phyloP scores from a whole-genome alignment of 306 rosid species.

The Rosa persica region DNA sequence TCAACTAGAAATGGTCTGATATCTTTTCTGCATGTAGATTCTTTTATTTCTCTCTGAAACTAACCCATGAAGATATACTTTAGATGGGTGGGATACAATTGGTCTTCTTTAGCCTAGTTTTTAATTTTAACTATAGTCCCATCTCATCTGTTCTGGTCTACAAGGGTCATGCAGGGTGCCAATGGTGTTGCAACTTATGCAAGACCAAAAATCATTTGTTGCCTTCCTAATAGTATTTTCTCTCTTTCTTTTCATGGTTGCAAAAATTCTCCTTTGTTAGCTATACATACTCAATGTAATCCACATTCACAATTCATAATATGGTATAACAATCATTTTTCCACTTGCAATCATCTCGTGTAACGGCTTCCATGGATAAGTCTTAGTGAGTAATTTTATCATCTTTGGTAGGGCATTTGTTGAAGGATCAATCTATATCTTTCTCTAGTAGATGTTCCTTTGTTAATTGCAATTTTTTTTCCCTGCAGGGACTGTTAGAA shows the following conservation, averaged over 20 bases:
- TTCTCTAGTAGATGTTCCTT: neutral
- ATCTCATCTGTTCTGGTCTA: neutral
- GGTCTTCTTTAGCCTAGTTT: neutral
- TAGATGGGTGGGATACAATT: neutral
- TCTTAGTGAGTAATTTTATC: neutral
- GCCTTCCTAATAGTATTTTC: neutral
- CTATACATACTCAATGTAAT: neutral
- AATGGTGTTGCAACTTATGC: neutral
- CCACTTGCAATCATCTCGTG: neutral
- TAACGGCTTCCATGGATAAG: neutral
- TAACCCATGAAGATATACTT: neutral
- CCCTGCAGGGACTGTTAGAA: slow-evolving; percentile 49
- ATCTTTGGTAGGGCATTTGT: neutral
- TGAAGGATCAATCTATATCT: neutral
- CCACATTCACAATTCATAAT: neutral
- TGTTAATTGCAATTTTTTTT: slow-evolving; percentile 1
- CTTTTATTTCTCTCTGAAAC: neutral
- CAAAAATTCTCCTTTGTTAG: neutral
- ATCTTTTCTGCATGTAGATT: neutral
- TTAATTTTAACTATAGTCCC: neutral
- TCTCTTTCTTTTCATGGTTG: neutral
- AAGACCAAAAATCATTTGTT: neutral
- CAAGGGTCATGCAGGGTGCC: neutral
- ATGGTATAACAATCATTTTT: neutral
- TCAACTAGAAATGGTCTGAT: neutral